phyloP scores from a whole-genome alignment of 805 yeast genomes.

The Grigorovia transvaalensis region DNA sequence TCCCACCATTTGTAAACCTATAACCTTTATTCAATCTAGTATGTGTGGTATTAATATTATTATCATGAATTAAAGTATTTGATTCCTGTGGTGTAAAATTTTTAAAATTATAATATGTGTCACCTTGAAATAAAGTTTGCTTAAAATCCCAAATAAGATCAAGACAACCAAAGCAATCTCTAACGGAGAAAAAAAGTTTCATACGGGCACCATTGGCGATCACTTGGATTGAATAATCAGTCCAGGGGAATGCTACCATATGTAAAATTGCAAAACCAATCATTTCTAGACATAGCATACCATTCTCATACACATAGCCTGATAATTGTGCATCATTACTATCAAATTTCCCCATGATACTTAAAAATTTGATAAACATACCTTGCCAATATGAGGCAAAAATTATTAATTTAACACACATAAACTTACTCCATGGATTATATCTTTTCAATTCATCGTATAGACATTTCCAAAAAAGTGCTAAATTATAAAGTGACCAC shows the following conservation, averaged over 20 bases:
- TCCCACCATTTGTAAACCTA: constrained; percentile 70
- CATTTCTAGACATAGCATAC: constrained; percentile 72
- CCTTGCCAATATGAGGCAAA: constrained; percentile 99
- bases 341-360: constrained; percentile 35
- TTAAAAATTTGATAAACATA: constrained; percentile 42
- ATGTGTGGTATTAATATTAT: constrained; percentile 50
- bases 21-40: constrained; percentile 74
- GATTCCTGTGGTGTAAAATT: constrained; percentile 68
- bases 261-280: constrained; percentile 83
- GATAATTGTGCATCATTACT: constrained; percentile 23
- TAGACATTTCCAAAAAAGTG: constrained; percentile 88
- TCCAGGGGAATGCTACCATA: constrained; percentile 72
- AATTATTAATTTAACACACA: constrained; percentile 86
- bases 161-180: constrained; percentile 66
- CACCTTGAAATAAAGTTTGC: constrained; percentile 49
- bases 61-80: constrained; percentile 43
- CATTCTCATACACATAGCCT: constrained; percentile 64
- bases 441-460: constrained; percentile 64
- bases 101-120: constrained; percentile 67
- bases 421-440: constrained; percentile 84
- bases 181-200: constrained; percentile 48
- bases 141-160: constrained; percentile 75
- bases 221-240: constrained; percentile 50
- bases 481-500: constrained; percentile 71
- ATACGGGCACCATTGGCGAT: constrained; percentile 65